phyloP scores from a whole-genome alignment of 768 basidiomycete genomes.

The Auriscalpium vulgare region DNA sequence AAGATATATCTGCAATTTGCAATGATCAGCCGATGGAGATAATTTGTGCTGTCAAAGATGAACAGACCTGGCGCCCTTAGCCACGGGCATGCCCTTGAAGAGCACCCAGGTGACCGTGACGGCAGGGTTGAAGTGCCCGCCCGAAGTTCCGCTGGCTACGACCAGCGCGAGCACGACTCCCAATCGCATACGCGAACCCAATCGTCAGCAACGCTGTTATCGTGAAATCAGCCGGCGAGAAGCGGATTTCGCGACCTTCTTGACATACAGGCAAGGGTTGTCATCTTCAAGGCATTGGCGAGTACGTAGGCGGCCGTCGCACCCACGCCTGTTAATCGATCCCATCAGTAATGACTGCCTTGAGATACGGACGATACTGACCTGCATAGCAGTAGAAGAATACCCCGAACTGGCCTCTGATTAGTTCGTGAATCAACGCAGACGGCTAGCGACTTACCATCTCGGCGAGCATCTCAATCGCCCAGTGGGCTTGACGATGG shows the following conservation, averaged over 20 bases:
- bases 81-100: slow-evolving; percentile 45
- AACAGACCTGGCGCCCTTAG: slow-evolving; percentile 43
- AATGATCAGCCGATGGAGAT: neutral
- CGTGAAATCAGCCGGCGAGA: neutral
- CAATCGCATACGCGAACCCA: slow-evolving; percentile 28
- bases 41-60: neutral
- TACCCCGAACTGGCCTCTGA: slow-evolving; percentile 3
- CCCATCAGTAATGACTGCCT: neutral
- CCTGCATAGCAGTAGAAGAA: slow-evolving; percentile 13
- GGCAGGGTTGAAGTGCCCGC: slow-evolving; percentile 43
- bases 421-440: neutral
- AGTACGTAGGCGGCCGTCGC: slow-evolving; percentile 25
- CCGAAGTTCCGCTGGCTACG: slow-evolving; percentile 26
- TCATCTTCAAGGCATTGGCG: slow-evolving; percentile 17
- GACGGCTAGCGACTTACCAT: slow-evolving; percentile 28
- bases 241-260: neutral
- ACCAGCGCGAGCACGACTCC: slow-evolving; percentile 31
- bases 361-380: neutral
- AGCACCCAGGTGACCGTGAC: slow-evolving; percentile 45
- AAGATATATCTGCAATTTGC: slow-evolving; percentile 20
- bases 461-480: slow-evolving; percentile 56
- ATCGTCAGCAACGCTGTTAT: slow-evolving; percentile 25
- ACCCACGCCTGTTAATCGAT: slow-evolving; percentile 22
- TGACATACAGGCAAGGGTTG: slow-evolving; percentile 25
- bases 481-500: slow-evolving; percentile 37